Percentiles rank a stretch among this genome's conserved stretches.
phyloP scores from a whole-genome alignment of 768 basidiomycete genomes.

The Podaxis sp. region DNA sequence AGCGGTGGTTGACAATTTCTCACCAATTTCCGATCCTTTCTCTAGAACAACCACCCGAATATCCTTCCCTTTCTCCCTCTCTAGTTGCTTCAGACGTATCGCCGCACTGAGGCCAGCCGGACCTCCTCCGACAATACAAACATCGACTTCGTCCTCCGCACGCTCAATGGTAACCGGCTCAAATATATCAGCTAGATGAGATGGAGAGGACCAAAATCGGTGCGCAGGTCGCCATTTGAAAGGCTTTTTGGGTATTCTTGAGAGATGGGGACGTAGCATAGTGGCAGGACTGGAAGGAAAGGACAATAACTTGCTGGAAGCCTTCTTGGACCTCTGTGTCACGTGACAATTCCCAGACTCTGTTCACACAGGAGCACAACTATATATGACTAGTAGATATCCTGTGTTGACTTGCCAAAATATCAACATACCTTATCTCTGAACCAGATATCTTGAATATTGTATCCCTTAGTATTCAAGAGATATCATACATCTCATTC shows the following conservation, averaged over 20 bases:
- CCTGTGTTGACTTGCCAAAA: too few species aligned
- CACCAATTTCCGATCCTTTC: conserved; percentile 91
- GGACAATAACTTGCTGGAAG: too few species aligned
- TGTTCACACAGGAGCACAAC: too few species aligned
- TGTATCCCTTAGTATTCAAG: too few species aligned
- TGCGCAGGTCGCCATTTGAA: neutral
- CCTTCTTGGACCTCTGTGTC: too few species aligned
- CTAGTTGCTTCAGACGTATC: conserved; percentile 91
- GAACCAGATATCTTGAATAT: too few species aligned
- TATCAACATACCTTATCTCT: too few species aligned
- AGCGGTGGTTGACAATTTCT: neutral
- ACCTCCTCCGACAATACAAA: conserved; percentile 95
- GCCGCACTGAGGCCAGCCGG: conserved; percentile 96
- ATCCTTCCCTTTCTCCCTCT: conserved; percentile 71
- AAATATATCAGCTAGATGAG: conserved; percentile 20
- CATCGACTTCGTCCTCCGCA: conserved; percentile 89
- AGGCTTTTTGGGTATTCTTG: neutral
- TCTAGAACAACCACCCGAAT: conserved; percentile 91
- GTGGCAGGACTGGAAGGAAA: neutral
- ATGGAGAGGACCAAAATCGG: neutral
- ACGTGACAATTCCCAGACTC: too few species aligned
- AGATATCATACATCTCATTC: too few species aligned
- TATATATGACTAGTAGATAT: too few species aligned
- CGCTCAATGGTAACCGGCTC: conserved; percentile 69
- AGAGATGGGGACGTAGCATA: neutral